Evolutionary conservation across 768 basidiomycete species (phyloP).

Genomic region (Phylloporus sp.): DNA sequence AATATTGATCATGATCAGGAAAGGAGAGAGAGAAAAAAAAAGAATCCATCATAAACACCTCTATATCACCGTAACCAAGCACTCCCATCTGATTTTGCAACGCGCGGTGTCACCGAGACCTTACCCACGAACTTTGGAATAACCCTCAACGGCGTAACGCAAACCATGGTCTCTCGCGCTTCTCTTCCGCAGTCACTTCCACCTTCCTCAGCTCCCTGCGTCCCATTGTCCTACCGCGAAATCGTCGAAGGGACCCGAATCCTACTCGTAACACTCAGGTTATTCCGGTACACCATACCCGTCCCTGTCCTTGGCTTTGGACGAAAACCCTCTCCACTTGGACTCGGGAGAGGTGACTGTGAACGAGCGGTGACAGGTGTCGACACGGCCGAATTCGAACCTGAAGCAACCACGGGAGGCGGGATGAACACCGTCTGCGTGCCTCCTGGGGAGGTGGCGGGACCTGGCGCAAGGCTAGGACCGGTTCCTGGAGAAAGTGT

Average conservation of each 20-base stretch:
- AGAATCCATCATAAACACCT: conserved; percentile 6
- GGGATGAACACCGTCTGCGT: conserved; percentile 21
- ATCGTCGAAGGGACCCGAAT: conserved; percentile 36
- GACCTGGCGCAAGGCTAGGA: conserved; percentile 2
- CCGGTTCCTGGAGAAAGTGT: conserved; percentile 12
- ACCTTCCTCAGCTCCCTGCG: background rate
- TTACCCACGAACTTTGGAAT: conserved; percentile 5
- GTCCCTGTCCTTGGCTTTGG: conserved; percentile 62
- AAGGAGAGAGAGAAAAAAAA: background rate
- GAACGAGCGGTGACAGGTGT: conserved; percentile 12
- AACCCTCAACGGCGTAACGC: conserved; percentile 6
- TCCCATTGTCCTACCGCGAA: conserved; percentile 10
- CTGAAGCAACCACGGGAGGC: conserved; percentile 1
- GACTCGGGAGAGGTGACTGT: conserved; percentile 19
- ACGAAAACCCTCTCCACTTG: conserved; percentile 21
- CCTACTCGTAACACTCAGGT: conserved; percentile 27
- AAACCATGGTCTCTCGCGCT: background rate
- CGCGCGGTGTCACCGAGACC: conserved; percentile 3
- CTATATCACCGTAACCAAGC: conserved; percentile 4
- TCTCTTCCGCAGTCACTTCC: conserved; percentile 3
- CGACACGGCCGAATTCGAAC: conserved; percentile 8
- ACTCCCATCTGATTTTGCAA: conserved; percentile 6
- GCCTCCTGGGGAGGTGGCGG: conserved; percentile 16
- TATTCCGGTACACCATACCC: conserved; percentile 62
- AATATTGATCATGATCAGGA: conserved; percentile 2